Evolutionary conservation across 345 rosid species (phyloP).

Genomic region (Brassica incana): DNA sequence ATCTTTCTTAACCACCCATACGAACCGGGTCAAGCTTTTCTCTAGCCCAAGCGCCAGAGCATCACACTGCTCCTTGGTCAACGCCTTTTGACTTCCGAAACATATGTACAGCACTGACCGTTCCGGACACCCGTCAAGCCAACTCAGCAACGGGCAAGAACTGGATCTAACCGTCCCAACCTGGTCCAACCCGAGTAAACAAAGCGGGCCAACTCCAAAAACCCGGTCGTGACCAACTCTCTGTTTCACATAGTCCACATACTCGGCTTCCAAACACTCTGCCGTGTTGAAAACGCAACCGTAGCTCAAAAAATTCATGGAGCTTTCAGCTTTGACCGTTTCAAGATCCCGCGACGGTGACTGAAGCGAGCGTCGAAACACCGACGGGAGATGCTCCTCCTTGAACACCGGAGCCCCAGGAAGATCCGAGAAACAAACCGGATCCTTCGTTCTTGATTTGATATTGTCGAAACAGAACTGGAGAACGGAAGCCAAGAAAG

Average conservation of each 20-base stretch:
- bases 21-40: constrained; percentile 20
- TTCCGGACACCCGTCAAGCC: constrained; percentile 59
- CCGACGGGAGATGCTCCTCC: constrained; percentile 53
- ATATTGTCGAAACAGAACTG: constrained; percentile 38
- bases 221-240: constrained; percentile 50
- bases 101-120: constrained; percentile 62
- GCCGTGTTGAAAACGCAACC: constrained; percentile 55
- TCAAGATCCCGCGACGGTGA: constrained; percentile 35
- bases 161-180: background rate
- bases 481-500: constrained; percentile 36
- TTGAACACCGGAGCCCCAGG: constrained; percentile 54
- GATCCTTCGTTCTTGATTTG: constrained; percentile 10
- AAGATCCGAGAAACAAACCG: constrained; percentile 43
- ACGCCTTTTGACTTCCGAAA: constrained; percentile 63
- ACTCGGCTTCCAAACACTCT: constrained; percentile 48
- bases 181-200: constrained; percentile 40
- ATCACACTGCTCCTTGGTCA: constrained; percentile 44
- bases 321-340: constrained; percentile 32
- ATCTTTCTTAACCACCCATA: constrained; percentile 35
- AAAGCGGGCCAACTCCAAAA: constrained; percentile 60
- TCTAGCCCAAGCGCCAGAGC: constrained; percentile 14
- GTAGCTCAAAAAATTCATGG: constrained; percentile 41
- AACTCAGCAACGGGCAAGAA: constrained; percentile 27
- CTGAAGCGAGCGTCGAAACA: constrained; percentile 26
- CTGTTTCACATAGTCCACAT: constrained; percentile 40